phyloP scores from a whole-genome alignment of 2,329 filamentous ascomycete genomes.

The Alternaria ventricosa region DNA sequence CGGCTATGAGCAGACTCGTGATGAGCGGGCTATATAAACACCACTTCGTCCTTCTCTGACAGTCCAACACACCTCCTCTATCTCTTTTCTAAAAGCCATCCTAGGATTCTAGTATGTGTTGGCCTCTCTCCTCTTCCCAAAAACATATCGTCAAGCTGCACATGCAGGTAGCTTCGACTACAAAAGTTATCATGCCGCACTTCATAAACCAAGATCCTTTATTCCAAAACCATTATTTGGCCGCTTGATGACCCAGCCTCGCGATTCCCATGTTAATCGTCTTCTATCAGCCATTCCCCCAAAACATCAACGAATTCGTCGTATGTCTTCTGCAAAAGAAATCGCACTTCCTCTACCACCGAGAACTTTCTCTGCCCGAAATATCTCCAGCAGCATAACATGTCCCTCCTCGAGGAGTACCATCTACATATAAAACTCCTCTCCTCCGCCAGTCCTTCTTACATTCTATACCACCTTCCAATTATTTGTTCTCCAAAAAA shows the following conservation, averaged over 20 bases:
- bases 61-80: background rate
- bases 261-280: background rate
- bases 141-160: background rate
- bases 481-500: background rate
- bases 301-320: too few relatives aligned
- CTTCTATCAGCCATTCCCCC: too few relatives aligned
- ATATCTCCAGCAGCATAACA: too few relatives aligned
- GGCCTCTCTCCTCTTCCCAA: background rate
- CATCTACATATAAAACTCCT: background rate
- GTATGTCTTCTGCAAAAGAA: background rate
- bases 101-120: too few relatives aligned
- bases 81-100: too few relatives aligned
- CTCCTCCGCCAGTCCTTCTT: background rate
- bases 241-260: background rate
- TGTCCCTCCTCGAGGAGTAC: background rate
- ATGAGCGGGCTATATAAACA: background rate
- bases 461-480: background rate
- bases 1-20: too few relatives aligned
- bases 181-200: background rate
- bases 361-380: background rate
- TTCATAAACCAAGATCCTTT: background rate
- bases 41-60: background rate
- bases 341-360: background rate
- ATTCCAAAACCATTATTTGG: background rate
- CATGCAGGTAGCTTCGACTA: background rate